These are phyloP conservation scores for Penicillium oxalicum DNA, from an alignment of 2,329 filamentous ascomycete species.

Conservation along the genomic window DNA sequence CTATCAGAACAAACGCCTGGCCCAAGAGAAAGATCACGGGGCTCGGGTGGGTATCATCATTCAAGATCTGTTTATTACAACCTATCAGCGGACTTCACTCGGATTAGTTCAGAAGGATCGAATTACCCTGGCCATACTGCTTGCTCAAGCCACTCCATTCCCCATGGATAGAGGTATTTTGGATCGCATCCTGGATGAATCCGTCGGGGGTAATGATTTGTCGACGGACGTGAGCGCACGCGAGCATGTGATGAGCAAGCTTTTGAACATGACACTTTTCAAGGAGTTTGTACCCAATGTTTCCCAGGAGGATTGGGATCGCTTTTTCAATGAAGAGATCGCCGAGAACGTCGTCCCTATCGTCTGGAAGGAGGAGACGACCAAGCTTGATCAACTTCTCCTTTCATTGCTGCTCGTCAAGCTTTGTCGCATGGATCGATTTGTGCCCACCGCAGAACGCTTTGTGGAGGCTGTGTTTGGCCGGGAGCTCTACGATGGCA, in stretches of 20 bases:
- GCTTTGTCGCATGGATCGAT: slow-evolving; percentile 88
- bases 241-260: slow-evolving; percentile 62
- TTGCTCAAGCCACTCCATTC: slow-evolving; percentile 93
- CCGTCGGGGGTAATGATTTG: slow-evolving; percentile 69
- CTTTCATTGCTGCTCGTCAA: slow-evolving; percentile 86
- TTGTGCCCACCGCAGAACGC: slow-evolving; percentile 86
- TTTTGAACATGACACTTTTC: slow-evolving; percentile 64
- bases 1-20: slow-evolving; percentile 68
- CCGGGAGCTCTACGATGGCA: slow-evolving; percentile 70
- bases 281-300: slow-evolving; percentile 64
- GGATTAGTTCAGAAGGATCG: slow-evolving; percentile 90
- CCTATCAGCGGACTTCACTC: slow-evolving; percentile 89
- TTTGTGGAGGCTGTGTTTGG: slow-evolving; percentile 86
- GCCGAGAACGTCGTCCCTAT: slow-evolving; percentile 78
- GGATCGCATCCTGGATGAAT: slow-evolving; percentile 76
- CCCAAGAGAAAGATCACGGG: slow-evolving; percentile 66
- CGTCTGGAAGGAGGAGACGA: slow-evolving; percentile 62
- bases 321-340: slow-evolving; percentile 77
- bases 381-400: slow-evolving; percentile 68
- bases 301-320: slow-evolving; percentile 63
- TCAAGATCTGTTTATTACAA: slow-evolving; percentile 80
- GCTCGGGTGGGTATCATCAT: slow-evolving; percentile 83
- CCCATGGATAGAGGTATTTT: slow-evolving; percentile 88
- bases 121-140: slow-evolving; percentile 87
- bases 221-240: slow-evolving; percentile 61